These are phyloP conservation scores for Ehretia macrophylla DNA, from an alignment of 257 asterid genomes.

Conservation along the genomic window DNA sequence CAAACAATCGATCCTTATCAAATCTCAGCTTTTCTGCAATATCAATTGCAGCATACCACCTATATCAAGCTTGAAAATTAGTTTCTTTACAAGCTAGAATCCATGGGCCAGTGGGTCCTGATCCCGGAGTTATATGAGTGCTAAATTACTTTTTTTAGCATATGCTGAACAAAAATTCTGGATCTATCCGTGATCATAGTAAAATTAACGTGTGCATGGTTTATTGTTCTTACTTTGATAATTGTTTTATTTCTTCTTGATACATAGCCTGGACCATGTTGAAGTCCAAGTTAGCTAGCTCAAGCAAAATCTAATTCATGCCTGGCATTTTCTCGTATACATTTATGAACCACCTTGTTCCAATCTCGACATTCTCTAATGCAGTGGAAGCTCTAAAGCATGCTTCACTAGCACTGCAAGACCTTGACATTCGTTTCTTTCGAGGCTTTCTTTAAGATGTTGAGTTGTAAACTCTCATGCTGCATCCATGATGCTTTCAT, in stretches of 20 bases:
- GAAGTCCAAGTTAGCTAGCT: constrained; percentile 3
- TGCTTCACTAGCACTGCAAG: not conserved
- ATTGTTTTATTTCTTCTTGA: not conserved
- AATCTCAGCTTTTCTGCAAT: not conserved
- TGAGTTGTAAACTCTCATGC: not conserved
- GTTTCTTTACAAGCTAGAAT: no score
- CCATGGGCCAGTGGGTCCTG: not conserved
- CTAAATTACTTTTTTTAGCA: no score
- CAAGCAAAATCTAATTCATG: not conserved
- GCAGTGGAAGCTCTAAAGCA: not conserved
- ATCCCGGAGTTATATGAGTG: no score
- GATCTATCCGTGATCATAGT: no score
- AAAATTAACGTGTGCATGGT: no score
- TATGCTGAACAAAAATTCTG: no score
- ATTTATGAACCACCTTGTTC: constrained; percentile 2
- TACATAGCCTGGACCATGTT: not conserved
- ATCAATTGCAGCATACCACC: not conserved
- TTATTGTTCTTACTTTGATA: not conserved
- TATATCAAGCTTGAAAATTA: not conserved
- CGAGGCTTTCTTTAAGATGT: not conserved
- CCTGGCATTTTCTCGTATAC: not conserved
- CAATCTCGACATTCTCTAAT: not conserved
- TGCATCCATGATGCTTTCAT: not conserved
- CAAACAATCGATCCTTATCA: not conserved
- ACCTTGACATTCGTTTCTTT: not conserved